Conservation (phyloP, 2,329 filamentous ascomycete species). For the Colletotrichum navitas region DNA sequence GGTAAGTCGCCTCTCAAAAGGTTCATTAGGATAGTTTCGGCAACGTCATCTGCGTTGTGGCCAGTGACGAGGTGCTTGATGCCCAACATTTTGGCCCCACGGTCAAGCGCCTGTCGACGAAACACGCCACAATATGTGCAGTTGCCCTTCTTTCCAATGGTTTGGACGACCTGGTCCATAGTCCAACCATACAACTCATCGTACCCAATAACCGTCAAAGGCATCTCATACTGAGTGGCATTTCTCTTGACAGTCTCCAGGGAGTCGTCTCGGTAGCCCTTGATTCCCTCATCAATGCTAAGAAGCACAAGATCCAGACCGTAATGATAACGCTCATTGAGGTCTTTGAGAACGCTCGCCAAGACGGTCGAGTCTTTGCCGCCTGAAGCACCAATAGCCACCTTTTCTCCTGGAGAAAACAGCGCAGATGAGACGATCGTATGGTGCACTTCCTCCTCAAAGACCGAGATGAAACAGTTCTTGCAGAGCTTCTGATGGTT, state of each 20-base stretch:
- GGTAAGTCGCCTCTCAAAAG: constrained; percentile 90
- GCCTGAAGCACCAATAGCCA: constrained; percentile 96
- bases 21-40: constrained; percentile 98
- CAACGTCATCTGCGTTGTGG: constrained; percentile 97
- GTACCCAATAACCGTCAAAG: constrained; percentile 92
- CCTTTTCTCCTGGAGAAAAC: constrained; percentile 84
- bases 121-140: constrained; percentile 99
- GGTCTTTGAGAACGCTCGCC: constrained; percentile 91
- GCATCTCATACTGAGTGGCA: constrained; percentile 89
- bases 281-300: constrained; percentile 97
- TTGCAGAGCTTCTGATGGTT: constrained; percentile 96
- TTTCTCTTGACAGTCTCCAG: constrained; percentile 97
- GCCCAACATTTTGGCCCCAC: constrained; percentile 86
- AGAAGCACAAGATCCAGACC: constrained; percentile 87
- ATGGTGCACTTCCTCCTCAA: constrained; percentile 94
- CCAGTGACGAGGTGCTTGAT: constrained; percentile 97
- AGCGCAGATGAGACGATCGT: constrained; percentile 87
- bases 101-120: constrained; percentile 90
- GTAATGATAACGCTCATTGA: constrained; percentile 92
- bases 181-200: constrained; percentile 97
- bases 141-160: constrained; percentile 97
- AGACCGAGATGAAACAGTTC: constrained; percentile 85
- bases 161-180: constrained; percentile 98
- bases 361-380: constrained; percentile 98
- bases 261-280: constrained; percentile 95